Conservation (phyloP, 108 stramenopile species). For the Skeletonema grethae region DNA sequence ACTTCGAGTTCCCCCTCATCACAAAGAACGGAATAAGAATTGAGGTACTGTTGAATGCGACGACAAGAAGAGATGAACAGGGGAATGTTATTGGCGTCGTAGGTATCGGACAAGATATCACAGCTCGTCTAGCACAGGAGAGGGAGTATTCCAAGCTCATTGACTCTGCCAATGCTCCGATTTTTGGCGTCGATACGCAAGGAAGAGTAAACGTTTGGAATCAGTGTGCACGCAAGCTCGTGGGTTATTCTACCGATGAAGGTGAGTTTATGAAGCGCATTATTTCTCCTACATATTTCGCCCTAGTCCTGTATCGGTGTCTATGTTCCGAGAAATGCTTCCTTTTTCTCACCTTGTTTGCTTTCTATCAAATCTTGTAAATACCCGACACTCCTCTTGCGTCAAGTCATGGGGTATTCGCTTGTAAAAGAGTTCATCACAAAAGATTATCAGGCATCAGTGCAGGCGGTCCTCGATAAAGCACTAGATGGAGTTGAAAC, state of each 20-base stretch:
- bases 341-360: no score
- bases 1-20: constrained; percentile 53
- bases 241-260: neutral
- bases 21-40: constrained; percentile 27
- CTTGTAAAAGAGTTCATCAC: constrained; percentile 49
- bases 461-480: constrained; percentile 50
- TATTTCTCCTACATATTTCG: neutral
- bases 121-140: constrained; percentile 57
- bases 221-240: constrained; percentile 26
- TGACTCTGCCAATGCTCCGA: constrained; percentile 82
- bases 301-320: no score
- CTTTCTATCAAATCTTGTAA: no score
- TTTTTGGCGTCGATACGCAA: constrained; percentile 77
- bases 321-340: no score
- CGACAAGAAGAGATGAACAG: constrained; percentile 63
- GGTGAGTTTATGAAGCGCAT: constrained; percentile 7
- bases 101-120: constrained; percentile 72
- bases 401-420: constrained; percentile 40
- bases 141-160: constrained; percentile 71
- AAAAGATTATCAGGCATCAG: constrained; percentile 31
- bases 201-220: constrained; percentile 78
- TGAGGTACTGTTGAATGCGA: constrained; percentile 63
- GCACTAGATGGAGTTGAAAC: constrained; percentile 47
- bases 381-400: no score
- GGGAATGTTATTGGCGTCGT: constrained; percentile 68